These are phyloP conservation scores for Cutaneotrichosporon mucoides DNA, from an alignment of 1,284 basidiomycete genomes.

Conservation along the genomic window DNA sequence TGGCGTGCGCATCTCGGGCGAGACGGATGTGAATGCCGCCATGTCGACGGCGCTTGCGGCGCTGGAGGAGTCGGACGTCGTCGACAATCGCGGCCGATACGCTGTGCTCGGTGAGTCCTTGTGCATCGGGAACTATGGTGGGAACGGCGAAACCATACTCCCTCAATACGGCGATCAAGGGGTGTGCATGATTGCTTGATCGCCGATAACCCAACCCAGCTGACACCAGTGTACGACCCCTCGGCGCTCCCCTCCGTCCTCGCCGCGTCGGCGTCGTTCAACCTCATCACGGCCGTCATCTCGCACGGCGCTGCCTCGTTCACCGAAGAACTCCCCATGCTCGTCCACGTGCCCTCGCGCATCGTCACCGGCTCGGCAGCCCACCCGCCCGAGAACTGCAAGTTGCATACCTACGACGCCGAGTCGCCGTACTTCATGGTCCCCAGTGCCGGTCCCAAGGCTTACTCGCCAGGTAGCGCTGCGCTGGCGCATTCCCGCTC, in stretches of 20 bases:
- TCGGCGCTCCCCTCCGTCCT: conserved; percentile 13
- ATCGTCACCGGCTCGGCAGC: neutral
- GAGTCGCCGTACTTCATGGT: conserved; percentile 20
- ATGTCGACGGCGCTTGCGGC: conserved; percentile 12
- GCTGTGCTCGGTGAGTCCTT: conserved; percentile 17
- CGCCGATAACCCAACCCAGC: neutral
- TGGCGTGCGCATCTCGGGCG: conserved; percentile 7
- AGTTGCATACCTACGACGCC: conserved; percentile 8
- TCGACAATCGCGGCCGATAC: conserved; percentile 7
- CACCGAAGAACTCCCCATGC: conserved; percentile 5
- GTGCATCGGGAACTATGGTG: no score
- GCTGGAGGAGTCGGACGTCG: conserved; percentile 7
- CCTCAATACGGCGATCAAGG: neutral
- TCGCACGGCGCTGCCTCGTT: conserved; percentile 15
- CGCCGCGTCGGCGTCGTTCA: conserved; percentile 2
- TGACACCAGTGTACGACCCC: conserved; percentile 21
- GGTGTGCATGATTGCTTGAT: no score
- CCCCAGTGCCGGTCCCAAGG: conserved; percentile 16
- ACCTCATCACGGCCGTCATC: conserved; percentile 11
- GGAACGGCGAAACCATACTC: no score
- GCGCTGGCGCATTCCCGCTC: conserved; percentile 16
- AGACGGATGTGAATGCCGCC: conserved; percentile 14
- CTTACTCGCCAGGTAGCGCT: conserved; percentile 16
- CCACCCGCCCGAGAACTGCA: neutral
- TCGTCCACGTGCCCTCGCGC: conserved; percentile 10